A percentile compares a stretch with the other conserved stretches of the same genome.
Conservation (phyloP, 2,329 filamentous ascomycete genomes). For the Fusarium verticillioides region DNA sequence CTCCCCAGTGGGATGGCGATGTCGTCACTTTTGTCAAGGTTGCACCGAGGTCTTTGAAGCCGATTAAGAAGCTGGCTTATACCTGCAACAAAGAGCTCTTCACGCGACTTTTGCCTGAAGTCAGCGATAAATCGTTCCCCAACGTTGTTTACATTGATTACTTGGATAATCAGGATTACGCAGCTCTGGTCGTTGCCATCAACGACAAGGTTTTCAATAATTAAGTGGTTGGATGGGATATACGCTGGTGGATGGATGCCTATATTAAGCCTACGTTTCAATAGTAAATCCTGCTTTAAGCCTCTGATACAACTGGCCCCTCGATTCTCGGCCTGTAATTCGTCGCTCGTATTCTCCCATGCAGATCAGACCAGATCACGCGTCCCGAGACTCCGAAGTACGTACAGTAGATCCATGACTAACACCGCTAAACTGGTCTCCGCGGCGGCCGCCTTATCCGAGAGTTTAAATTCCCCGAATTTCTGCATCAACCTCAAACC, state of each 20-base stretch:
- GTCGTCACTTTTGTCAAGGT: background rate
- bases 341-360: background rate
- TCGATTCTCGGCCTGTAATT: background rate
- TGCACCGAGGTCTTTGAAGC: background rate
- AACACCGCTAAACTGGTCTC: conserved; percentile 21
- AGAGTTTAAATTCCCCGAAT: conserved; percentile 21
- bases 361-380: conserved; percentile 25
- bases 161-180: conserved; percentile 6
- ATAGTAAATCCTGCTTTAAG: background rate
- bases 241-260: background rate
- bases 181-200: conserved; percentile 9
- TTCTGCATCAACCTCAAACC: background rate
- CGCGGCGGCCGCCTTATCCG: conserved; percentile 22
- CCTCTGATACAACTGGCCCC: background rate
- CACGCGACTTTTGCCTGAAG: background rate
- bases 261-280: background rate
- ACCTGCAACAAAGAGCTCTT: conserved; percentile 16
- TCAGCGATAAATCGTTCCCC: conserved; percentile 1
- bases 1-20: background rate
- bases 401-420: conserved; percentile 16
- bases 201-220: conserved; percentile 21
- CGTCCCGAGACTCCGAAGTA: conserved; percentile 12
- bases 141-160: conserved; percentile 23
- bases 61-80: background rate
- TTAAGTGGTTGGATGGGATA: background rate